A percentile compares a stretch with the other conserved stretches of the same genome.
These are phyloP conservation scores for Calycina marina DNA, from an alignment of 2,329 filamentous ascomycete species.

Conservation along the genomic window DNA sequence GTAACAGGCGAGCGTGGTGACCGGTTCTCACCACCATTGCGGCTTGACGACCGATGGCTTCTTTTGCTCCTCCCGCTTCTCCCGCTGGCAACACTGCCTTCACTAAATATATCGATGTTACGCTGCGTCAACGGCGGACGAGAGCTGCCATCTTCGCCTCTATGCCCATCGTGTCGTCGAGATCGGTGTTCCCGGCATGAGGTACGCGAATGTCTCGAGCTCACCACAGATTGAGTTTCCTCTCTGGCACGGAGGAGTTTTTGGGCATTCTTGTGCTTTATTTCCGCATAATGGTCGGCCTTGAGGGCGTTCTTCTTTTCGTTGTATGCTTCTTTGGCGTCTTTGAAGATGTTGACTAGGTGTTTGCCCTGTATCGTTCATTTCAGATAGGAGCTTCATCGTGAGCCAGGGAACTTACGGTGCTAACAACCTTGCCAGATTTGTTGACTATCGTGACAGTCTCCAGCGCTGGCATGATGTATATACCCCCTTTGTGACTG, in stretches of 20 bases:
- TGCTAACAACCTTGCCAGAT: conserved; percentile 82
- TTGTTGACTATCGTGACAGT: conserved; percentile 84
- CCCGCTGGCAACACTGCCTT: conserved; percentile 12
- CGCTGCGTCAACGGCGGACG: conserved; percentile 14
- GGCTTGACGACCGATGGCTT: conserved; percentile 8
- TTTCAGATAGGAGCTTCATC: too few relatives aligned
- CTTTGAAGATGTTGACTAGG: conserved; percentile 78
- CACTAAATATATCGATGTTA: conserved; percentile 14
- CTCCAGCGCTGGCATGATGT: conserved; percentile 35
- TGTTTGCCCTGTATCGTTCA: conserved; percentile 68
- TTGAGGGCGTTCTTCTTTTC: conserved; percentile 76
- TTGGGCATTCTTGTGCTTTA: conserved; percentile 42
- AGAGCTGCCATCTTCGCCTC: conserved; percentile 2
- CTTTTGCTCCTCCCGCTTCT: conserved; percentile 8
- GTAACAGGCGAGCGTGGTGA: conserved; percentile 4
- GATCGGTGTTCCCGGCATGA: conserved; percentile 9
- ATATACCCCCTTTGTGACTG: not conserved
- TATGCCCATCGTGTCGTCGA: conserved; percentile 2
- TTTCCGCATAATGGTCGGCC: conserved; percentile 47
- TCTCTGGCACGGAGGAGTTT: conserved; percentile 32
- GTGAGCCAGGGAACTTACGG: conserved; percentile 50
- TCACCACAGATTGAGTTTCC: conserved; percentile 26
- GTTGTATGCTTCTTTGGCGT: conserved; percentile 75
- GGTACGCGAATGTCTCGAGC: conserved; percentile 23
- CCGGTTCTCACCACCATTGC: conserved; percentile 11